Conservation (phyloP, 495 filamentous ascomycete genomes). For the Talaromyces adpressus region DNA sequence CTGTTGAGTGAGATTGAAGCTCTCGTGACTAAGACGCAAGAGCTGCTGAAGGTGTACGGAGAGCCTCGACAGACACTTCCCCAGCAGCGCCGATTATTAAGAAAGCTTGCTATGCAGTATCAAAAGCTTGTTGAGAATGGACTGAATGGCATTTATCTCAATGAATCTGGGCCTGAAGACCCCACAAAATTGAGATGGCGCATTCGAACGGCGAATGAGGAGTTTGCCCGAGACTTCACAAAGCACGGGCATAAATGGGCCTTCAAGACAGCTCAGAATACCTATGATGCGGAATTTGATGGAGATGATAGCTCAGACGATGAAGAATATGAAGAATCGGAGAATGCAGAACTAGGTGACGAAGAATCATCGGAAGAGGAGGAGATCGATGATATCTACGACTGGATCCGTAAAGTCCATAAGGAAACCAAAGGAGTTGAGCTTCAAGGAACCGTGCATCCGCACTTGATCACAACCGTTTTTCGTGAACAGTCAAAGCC, state of each 20-base stretch:
- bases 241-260: neutral
- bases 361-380: too few relatives aligned
- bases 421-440: conserved; percentile 26
- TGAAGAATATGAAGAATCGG: too few relatives aligned
- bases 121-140: neutral
- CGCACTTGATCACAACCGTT: conserved; percentile 23
- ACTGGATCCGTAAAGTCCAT: conserved; percentile 26
- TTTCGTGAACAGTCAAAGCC: conserved; percentile 26
- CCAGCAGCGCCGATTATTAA: neutral
- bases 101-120: neutral
- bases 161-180: neutral
- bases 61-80: neutral
- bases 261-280: conserved; percentile 11
- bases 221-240: neutral
- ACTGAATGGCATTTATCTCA: neutral
- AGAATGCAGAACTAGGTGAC: too few relatives aligned
- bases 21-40: conserved; percentile 19
- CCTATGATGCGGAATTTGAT: conserved; percentile 13
- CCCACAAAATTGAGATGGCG: neutral
- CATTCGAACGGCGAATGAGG: neutral
- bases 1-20: conserved; percentile 28
- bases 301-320: too few relatives aligned
- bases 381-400: too few relatives aligned
- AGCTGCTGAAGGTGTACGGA: neutral
- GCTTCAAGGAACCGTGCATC: conserved; percentile 29